A percentile compares a stretch with the other conserved stretches of the same genome.
Evolutionary conservation across 495 filamentous ascomycete species (phyloP).

Genomic region (Bacidia rubella): DNA sequence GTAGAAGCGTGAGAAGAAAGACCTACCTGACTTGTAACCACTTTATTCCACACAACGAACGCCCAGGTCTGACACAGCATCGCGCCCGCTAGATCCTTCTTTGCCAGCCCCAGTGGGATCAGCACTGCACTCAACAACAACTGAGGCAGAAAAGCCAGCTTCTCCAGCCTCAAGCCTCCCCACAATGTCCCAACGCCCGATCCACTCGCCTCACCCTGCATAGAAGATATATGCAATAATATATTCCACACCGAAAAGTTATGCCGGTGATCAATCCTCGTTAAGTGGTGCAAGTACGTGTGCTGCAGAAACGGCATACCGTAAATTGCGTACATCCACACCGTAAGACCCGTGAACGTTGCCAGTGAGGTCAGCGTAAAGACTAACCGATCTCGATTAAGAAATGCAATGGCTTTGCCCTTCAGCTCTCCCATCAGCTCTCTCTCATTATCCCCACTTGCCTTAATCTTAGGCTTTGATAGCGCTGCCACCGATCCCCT

Average conservation of each 20-base stretch:
- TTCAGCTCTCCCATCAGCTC: not conserved
- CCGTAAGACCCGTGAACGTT: slow-evolving; percentile 60
- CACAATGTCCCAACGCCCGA: slow-evolving; percentile 1
- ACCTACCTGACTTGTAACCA: slow-evolving; percentile 87
- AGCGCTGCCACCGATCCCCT: not conserved
- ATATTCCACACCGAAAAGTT: slow-evolving; percentile 97
- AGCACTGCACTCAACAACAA: slow-evolving; percentile 59
- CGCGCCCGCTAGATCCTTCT: slow-evolving; percentile 66
- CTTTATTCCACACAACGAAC: slow-evolving; percentile 96
- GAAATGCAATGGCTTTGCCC: slow-evolving; percentile 32
- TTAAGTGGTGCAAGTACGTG: slow-evolving; percentile 85
- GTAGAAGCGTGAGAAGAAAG: too few relatives aligned
- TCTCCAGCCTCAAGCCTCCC: slow-evolving; percentile 44
- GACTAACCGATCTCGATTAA: slow-evolving; percentile 46
- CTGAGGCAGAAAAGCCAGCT: slow-evolving; percentile 79
- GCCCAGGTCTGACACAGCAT: slow-evolving; percentile 98
- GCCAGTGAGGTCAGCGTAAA: slow-evolving; percentile 50
- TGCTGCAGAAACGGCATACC: slow-evolving; percentile 67
- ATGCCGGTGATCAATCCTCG: slow-evolving; percentile 88
- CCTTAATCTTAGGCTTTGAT: not conserved
- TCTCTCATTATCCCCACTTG: not conserved
- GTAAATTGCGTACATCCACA: slow-evolving; percentile 62
- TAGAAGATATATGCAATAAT: slow-evolving; percentile 69
- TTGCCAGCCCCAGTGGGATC: slow-evolving; percentile 69
- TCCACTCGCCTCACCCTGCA: slow-evolving; percentile 23